Base-by-base conservation (phyloP, 2,329 filamentous ascomycete genomes). In the Byssothecium circinans region DNA sequence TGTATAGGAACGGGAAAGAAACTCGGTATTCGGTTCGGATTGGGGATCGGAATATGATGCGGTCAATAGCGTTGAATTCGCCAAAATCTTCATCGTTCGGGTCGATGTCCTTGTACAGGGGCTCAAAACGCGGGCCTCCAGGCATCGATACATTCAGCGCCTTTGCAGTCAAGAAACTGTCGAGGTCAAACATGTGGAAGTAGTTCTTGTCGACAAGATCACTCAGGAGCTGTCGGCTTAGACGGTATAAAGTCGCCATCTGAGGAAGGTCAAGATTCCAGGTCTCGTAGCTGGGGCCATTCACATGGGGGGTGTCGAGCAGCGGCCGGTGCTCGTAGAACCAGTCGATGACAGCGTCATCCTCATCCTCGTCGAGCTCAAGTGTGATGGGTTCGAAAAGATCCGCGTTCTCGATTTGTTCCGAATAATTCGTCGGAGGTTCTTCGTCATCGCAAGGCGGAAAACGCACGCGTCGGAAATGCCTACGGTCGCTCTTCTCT, bases 391-490 rank as follows among this genome's bases (percentile, higher is more conserved):
- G 94, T 72, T 99, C 94, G 49, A 96, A 75, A 1, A 95, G 95
- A 68, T 99, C 94, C 18, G 99, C 94, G 68, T 97, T 94, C 73
- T 99, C 94, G 58, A 99, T 92, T 66, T 99, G 99, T 72, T 99
- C 95, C 8, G 92, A 95, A 89, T 94, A 99, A 2, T 91, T 96
- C 58, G 99, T 78, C 11, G 94, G 95, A 4, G 94, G 95, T 67
- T 99, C 94, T 75, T 99, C 94, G 66, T 99, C 95, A 60, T 99
- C 94, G 60, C 99, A 99, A 0, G 95, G 95, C 15, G 94, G 94
- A 63, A 99, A 99, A 60, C 95, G 85, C 94, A 99, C 99, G 56
- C 94, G 85, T 78, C 99, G 99, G 80, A 99, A 99, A 61, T 97
- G 84, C 67, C 92, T 80, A 72, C 94, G 80, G 65, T 99, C 94